Percentiles rank a stretch among this genome's conserved stretches.
phyloP scores from a whole-genome alignment of 2,329 filamentous ascomycete species.

The Davidsoniella eucalypti region DNA sequence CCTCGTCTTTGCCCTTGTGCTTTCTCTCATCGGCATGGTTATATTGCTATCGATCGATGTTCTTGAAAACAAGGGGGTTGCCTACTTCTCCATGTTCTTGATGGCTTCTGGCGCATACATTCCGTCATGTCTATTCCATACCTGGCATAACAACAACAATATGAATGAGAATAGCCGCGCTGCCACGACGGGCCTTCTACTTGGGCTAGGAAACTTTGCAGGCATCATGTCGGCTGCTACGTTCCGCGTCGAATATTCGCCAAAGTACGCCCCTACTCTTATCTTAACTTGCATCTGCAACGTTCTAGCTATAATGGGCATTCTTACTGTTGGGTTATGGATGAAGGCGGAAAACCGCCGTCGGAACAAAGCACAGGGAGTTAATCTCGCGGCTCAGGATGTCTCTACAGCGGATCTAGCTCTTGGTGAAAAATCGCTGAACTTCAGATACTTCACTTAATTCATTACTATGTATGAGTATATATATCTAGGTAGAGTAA shows the following conservation, averaged over 20 bases:
- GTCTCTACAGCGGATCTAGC: constrained; percentile 24
- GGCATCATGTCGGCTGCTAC: constrained; percentile 29
- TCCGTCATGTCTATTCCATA: constrained; percentile 29
- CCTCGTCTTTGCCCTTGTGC: constrained; percentile 21
- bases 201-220: constrained; percentile 31
- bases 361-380: constrained; percentile 23
- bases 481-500: too few relatives aligned
- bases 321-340: constrained; percentile 25
- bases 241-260: constrained; percentile 31
- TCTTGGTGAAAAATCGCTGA: constrained; percentile 22
- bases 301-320: constrained; percentile 24
- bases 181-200: constrained; percentile 22
- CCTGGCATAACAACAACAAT: constrained; percentile 37
- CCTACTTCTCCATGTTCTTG: constrained; percentile 34
- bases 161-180: constrained; percentile 25
- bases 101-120: constrained; percentile 29
- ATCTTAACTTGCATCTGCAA: constrained; percentile 26
- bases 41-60: constrained; percentile 28
- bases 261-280: constrained; percentile 30
- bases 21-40: constrained; percentile 28
- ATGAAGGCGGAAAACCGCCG: constrained; percentile 28
- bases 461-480: too few relatives aligned
- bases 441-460: constrained; percentile 22
- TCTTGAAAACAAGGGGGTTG: constrained; percentile 24
- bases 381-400: constrained; percentile 21